A percentile compares a stretch with the other conserved stretches of the same genome.
Evolutionary conservation across 2,329 filamentous ascomycete genomes (phyloP).

Genomic region (Aureobasidium mangrovei): DNA sequence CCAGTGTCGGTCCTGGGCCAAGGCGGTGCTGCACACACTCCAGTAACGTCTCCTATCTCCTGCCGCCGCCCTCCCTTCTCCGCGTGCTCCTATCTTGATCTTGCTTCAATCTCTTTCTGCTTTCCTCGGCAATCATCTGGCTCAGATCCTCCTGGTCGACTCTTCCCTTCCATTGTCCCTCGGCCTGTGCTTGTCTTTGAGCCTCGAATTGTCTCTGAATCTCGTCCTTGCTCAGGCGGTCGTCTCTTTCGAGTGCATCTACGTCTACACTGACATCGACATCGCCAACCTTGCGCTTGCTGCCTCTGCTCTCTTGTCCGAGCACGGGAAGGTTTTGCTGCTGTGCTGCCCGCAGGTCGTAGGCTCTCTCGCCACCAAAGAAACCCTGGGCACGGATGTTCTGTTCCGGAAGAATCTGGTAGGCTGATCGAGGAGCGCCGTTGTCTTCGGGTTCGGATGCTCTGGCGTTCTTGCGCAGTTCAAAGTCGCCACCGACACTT

Average conservation of each 20-base stretch:
- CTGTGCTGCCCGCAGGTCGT: conserved; percentile 61
- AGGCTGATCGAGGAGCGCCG: conserved; percentile 55
- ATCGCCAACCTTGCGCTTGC: conserved; percentile 87
- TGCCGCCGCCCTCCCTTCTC: conserved; percentile 45
- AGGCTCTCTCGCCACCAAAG: conserved; percentile 90
- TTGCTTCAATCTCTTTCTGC: conserved; percentile 78
- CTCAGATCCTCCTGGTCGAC: conserved; percentile 81
- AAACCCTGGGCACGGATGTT: conserved; percentile 81
- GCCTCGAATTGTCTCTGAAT: conserved; percentile 72
- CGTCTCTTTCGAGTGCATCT: conserved; percentile 64
- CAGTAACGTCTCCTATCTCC: conserved; percentile 7
- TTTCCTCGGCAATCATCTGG: conserved; percentile 93
- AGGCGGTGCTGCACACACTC: neutral
- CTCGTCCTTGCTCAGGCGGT: conserved; percentile 77
- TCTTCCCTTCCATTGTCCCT: conserved; percentile 59
- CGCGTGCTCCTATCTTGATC: conserved; percentile 63
- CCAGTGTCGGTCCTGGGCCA: neutral
- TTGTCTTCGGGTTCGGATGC: conserved; percentile 85
- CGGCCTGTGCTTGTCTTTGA: conserved; percentile 50
- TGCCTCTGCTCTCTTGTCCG: conserved; percentile 67
- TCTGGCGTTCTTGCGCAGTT: conserved; percentile 75
- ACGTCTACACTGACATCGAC: conserved; percentile 87
- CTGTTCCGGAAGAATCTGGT: conserved; percentile 82
- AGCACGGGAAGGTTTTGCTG: conserved; percentile 55
- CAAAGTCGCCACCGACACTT: conserved; percentile 76